Conservation (phyloP, 176 grass and related monocot species). For the Musa troglodytarum region DNA sequence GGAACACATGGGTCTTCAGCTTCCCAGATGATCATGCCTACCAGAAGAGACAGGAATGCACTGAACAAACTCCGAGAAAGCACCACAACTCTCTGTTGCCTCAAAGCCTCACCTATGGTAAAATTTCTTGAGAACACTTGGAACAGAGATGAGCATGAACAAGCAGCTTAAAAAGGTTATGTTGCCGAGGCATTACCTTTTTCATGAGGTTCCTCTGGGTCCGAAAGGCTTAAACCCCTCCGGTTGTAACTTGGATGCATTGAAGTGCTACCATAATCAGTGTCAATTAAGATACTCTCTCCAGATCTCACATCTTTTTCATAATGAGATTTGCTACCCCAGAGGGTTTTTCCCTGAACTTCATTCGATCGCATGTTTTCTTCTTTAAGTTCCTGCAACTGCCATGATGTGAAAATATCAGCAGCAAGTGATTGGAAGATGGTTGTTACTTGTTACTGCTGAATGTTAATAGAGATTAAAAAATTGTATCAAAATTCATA, state of each 20-base stretch:
- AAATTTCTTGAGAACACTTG: neutral
- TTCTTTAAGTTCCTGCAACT: conserved; percentile 43
- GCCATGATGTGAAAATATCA: neutral
- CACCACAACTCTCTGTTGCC: conserved; percentile 13
- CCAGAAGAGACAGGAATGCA: conserved; percentile 37
- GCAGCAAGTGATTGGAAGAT: neutral
- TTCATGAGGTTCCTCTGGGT: neutral
- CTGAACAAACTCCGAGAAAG: conserved; percentile 40
- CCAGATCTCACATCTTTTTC: neutral
- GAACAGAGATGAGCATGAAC: neutral
- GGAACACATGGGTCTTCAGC: conserved; percentile 41
- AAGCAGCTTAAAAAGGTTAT: too few species aligned
- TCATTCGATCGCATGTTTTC: conserved; percentile 50
- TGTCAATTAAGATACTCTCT: too few species aligned
- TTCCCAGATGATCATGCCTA: conserved; percentile 36
- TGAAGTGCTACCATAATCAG: neutral
- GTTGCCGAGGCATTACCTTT: neutral
- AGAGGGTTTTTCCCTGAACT: conserved; percentile 24
- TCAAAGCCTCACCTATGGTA: neutral
- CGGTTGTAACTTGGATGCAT: neutral
- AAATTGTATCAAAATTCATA: neutral
- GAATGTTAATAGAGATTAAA: neutral
- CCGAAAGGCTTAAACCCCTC: neutral
- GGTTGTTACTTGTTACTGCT: too few species aligned
- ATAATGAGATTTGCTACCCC: conserved; percentile 2